Evolutionary conservation across 2,329 filamentous ascomycete species (phyloP).

Genomic region (Nemania diffusa): DNA sequence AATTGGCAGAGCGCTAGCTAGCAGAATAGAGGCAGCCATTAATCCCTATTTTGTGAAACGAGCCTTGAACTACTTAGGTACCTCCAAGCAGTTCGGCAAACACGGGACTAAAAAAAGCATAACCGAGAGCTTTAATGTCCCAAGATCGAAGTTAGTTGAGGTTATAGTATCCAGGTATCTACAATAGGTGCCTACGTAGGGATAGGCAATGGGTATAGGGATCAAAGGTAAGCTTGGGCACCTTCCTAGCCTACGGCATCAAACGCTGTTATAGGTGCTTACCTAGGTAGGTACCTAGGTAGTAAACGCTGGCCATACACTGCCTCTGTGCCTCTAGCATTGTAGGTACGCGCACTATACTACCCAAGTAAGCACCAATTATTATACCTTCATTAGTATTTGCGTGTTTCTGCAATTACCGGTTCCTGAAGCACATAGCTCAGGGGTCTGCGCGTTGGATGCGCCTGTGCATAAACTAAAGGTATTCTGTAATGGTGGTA

Average conservation of each 20-base stretch:
- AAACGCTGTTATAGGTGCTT: too few species aligned
- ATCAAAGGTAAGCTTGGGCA: too few species aligned
- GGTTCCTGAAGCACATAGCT: slow-evolving; percentile 23
- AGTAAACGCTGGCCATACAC: too few species aligned
- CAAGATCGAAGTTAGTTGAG: not conserved
- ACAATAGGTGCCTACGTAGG: not conserved
- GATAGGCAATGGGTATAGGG: not conserved
- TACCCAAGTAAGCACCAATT: not conserved
- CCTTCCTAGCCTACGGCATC: too few species aligned
- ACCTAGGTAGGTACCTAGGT: not conserved
- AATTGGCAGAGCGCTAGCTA: slow-evolving; percentile 14
- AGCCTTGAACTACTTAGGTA: not conserved
- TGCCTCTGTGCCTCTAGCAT: too few species aligned
- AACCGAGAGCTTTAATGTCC: not conserved
- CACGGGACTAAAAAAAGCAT: not conserved
- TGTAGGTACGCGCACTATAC: not conserved
- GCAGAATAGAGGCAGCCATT: not conserved
- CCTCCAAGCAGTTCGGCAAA: not conserved
- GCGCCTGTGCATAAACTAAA: slow-evolving; percentile 27
- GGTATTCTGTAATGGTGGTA: not conserved
- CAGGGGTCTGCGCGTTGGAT: slow-evolving; percentile 24
- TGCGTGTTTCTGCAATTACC: slow-evolving; percentile 28
- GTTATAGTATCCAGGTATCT: not conserved
- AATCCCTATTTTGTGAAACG: not conserved
- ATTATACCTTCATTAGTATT: not conserved